A percentile compares a stretch with the other conserved stretches of the same genome.
These are phyloP conservation scores for Tolypocladium album DNA, from an alignment of 2,329 filamentous ascomycete genomes.

Conservation along the genomic window DNA sequence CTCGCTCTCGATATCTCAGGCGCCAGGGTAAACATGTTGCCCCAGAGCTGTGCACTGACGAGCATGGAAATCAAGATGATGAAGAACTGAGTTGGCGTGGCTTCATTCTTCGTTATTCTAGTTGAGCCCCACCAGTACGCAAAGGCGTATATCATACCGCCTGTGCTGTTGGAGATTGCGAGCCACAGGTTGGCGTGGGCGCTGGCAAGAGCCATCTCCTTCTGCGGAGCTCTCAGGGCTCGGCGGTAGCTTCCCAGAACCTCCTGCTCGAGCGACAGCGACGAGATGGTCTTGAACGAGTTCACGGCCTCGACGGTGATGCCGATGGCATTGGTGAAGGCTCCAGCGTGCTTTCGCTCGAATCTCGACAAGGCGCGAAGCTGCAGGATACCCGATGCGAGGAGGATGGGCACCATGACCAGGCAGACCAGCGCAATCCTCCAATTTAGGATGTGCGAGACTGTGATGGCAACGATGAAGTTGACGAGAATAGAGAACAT, in stretches of 20 bases:
- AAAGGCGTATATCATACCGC: constrained; percentile 61
- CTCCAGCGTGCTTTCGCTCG: constrained; percentile 51
- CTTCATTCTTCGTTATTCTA: constrained; percentile 55
- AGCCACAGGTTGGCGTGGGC: constrained; percentile 47
- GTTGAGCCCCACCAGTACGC: constrained; percentile 74
- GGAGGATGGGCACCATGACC: constrained; percentile 55
- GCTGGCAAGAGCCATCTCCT: constrained; percentile 40
- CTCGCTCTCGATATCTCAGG: constrained; percentile 63
- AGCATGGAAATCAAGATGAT: constrained; percentile 63
- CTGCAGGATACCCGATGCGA: constrained; percentile 60
- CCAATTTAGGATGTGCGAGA: constrained; percentile 65
- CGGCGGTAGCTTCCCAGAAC: constrained; percentile 41
- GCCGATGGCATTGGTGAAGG: constrained; percentile 52
- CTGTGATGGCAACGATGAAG: constrained; percentile 54
- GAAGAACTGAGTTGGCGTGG: constrained; percentile 59
- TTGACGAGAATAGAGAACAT: constrained; percentile 59
- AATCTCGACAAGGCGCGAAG: constrained; percentile 51
- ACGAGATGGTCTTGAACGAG: constrained; percentile 52
- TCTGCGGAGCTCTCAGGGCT: constrained; percentile 37
- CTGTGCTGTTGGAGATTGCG: constrained; percentile 47
- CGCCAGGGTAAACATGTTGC: constrained; percentile 64
- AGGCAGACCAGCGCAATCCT: constrained; percentile 65
- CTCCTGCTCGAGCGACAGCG: constrained; percentile 41
- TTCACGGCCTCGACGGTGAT: constrained; percentile 58
- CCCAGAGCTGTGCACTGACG: constrained; percentile 62